A percentile compares a stretch with the other conserved stretches of the same genome.
These are phyloP conservation scores for Trichoderma gamsii DNA, from an alignment of 495 filamentous ascomycete species.

Conservation along the genomic window DNA sequence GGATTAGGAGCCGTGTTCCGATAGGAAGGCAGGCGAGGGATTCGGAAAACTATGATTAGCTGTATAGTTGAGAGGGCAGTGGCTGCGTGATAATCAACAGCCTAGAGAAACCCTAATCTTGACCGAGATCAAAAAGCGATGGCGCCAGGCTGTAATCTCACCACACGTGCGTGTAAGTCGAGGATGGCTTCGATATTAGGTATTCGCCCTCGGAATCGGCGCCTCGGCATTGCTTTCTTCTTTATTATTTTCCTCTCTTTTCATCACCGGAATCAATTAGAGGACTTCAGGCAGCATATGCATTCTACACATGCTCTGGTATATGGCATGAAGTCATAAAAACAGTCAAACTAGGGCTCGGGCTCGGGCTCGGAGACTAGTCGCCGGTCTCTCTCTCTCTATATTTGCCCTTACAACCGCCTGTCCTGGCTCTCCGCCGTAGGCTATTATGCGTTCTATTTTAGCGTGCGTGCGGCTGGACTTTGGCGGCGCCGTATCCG, in stretches of 20 bases:
- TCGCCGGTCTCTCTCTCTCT: background rate
- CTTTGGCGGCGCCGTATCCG: conserved; percentile 4
- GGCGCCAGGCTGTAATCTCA: background rate
- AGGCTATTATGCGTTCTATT: background rate
- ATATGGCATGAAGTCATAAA: no score
- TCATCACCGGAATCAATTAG: no score
- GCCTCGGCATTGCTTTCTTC: no score
- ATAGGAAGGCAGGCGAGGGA: background rate
- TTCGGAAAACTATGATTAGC: background rate
- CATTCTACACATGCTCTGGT: no score
- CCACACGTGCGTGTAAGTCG: no score
- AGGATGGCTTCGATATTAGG: no score
- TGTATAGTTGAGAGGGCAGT: background rate
- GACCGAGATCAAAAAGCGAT: background rate
- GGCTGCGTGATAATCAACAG: background rate
- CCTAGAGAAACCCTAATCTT: background rate
- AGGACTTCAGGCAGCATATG: no score
- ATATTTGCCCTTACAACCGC: background rate
- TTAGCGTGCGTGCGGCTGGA: conserved; percentile 13
- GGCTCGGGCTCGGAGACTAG: no score
- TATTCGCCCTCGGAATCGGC: no score
- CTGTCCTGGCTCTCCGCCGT: background rate
- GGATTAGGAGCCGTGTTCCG: background rate
- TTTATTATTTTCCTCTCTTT: no score
- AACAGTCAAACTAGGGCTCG: no score